phyloP scores from a whole-genome alignment of 768 basidiomycete species.

The Suillus plorans region DNA sequence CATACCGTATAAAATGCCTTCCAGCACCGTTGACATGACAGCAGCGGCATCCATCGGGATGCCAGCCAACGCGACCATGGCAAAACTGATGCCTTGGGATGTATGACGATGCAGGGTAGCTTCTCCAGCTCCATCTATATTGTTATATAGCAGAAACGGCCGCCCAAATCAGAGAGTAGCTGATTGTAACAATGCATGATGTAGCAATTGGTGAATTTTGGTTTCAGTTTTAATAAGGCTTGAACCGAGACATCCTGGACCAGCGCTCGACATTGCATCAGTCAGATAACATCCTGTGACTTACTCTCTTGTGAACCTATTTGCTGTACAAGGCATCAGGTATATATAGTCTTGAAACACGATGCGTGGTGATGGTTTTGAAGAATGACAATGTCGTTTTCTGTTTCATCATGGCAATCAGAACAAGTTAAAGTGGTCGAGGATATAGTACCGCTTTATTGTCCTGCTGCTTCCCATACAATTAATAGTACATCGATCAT shows the following conservation, averaged over 20 bases:
- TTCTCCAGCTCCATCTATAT: neutral
- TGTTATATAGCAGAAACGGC: neutral
- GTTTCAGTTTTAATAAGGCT: neutral
- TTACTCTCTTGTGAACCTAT: neutral
- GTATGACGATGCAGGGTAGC: neutral
- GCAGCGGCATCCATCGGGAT: neutral
- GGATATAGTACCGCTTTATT: neutral
- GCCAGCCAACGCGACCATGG: neutral
- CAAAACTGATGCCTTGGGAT: neutral
- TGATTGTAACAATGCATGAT: neutral
- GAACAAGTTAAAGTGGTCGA: neutral
- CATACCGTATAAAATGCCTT: neutral
- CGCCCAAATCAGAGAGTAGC: neutral
- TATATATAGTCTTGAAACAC: neutral
- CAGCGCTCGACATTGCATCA: neutral
- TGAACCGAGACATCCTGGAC: neutral
- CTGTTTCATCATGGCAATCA: neutral
- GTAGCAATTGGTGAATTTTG: neutral
- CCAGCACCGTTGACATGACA: neutral
- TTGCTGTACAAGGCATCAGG: neutral
- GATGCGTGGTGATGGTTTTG: neutral
- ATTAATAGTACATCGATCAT: neutral
- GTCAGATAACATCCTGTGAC: neutral
- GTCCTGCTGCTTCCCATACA: neutral
- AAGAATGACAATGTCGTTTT: neutral